phyloP scores from a whole-genome alignment of 1,284 basidiomycete genomes.

The Ceratobasidium sp. region DNA sequence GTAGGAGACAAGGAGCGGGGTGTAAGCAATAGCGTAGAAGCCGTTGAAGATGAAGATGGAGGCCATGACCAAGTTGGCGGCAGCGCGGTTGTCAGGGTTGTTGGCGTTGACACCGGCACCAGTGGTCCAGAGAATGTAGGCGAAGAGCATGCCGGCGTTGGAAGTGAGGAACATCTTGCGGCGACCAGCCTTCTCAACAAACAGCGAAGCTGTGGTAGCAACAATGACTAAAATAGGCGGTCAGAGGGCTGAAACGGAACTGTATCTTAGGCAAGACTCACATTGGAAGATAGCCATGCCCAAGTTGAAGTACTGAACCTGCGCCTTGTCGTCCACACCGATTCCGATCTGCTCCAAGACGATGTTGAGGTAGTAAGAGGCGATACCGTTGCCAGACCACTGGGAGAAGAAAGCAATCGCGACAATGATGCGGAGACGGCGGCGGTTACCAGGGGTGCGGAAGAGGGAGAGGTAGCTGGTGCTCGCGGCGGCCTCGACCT shows the following conservation, averaged over 20 bases:
- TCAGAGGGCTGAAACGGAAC: not conserved
- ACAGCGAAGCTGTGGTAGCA: slow-evolving; percentile 65
- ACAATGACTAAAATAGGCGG: slow-evolving; percentile 41
- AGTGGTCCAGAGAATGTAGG: slow-evolving; percentile 45
- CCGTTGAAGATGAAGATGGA: slow-evolving; percentile 76
- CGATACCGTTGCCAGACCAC: slow-evolving; percentile 74
- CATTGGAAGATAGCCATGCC: slow-evolving; percentile 50
- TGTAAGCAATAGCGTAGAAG: slow-evolving; percentile 64
- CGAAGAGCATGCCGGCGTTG: slow-evolving; percentile 66
- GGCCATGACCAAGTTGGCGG: slow-evolving; percentile 59
- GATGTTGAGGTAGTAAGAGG: slow-evolving; percentile 64
- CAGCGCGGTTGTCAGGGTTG: slow-evolving; percentile 34
- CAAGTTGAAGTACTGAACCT: slow-evolving; percentile 41
- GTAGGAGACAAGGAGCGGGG: slow-evolving; percentile 59
- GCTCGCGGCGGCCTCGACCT: slow-evolving; percentile 62
- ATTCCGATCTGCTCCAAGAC: slow-evolving; percentile 36
- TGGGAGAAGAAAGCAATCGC: slow-evolving; percentile 69
- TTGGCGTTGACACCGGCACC: slow-evolving; percentile 44
- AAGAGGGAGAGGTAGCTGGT: slow-evolving; percentile 65
- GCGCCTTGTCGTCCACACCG: slow-evolving; percentile 33
- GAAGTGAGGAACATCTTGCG: slow-evolving; percentile 70
- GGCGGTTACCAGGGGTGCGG: slow-evolving; percentile 67
- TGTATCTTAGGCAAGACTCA: slow-evolving; percentile 43
- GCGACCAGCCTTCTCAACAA: slow-evolving; percentile 70
- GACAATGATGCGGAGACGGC: slow-evolving; percentile 66